phyloP scores from a whole-genome alignment of 1,284 basidiomycete genomes.

The Volvariella volvacea region DNA sequence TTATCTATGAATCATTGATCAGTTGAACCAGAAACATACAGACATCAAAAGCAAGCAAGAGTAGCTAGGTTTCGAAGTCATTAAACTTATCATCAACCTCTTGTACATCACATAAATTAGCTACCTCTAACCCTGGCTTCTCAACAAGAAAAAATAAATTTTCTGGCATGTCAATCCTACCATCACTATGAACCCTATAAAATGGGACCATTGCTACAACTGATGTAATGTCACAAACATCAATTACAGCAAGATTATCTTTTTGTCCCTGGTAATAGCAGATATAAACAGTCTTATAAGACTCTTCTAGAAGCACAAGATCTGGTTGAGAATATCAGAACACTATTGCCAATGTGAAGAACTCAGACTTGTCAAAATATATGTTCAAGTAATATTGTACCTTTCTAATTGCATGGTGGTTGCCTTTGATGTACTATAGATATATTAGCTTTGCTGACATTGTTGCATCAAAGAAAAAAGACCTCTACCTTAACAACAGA shows the following conservation, averaged over 20 bases:
- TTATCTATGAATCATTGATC: too few relatives aligned
- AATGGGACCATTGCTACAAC: not conserved
- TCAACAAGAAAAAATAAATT: not conserved
- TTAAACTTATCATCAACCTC: too few relatives aligned
- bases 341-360: not conserved
- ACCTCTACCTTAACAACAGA: too few relatives aligned
- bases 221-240: not conserved
- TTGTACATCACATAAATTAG: not conserved
- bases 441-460: not conserved
- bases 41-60: too few relatives aligned
- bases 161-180: not conserved
- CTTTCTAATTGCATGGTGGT: not conserved
- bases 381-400: not conserved
- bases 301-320: not conserved
- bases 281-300: not conserved
- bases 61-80: too few relatives aligned
- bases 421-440: too few relatives aligned
- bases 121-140: not conserved
- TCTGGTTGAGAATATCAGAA: not conserved
- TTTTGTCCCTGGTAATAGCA: not conserved
- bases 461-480: too few relatives aligned
- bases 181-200: not conserved
- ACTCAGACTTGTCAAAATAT: not conserved
- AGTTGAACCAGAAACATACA: too few relatives aligned
- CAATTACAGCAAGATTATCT: not conserved